A percentile compares a stretch with the other conserved stretches of the same genome.
Evolutionary conservation across 129 eudicot species (phyloP).

Genomic region (Pulicaria dysenterica): DNA sequence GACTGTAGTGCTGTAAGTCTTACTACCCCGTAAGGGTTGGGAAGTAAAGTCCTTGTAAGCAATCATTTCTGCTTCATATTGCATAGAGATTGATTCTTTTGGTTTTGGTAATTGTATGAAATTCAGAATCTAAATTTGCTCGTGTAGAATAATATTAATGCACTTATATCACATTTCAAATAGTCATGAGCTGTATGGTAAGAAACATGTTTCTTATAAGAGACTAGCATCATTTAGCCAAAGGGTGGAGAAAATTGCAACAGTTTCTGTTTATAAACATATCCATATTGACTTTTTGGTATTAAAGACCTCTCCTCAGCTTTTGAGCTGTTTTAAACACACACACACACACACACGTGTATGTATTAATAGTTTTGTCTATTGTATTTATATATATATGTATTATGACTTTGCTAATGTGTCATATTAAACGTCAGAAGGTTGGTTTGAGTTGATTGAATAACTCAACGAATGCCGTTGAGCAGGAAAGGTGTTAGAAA

Average conservation of each 20-base stretch:
- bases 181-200: constrained; percentile 26
- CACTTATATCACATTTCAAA: background rate
- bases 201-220: constrained; percentile 13
- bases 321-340: background rate
- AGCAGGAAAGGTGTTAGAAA: background rate
- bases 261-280: background rate
- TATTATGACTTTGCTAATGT: background rate
- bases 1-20: background rate
- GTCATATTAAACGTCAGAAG: background rate
- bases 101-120: constrained; percentile 22
- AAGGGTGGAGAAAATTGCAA: constrained; percentile 25
- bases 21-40: constrained; percentile 15
- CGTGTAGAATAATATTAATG: background rate
- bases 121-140: background rate
- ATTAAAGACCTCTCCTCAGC: background rate
- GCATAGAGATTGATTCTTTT: constrained; percentile 19
- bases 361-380: background rate
- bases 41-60: constrained; percentile 22
- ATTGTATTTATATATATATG: too few species aligned
- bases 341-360: background rate
- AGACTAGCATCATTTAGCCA: constrained; percentile 16
- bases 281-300: background rate
- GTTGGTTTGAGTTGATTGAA: background rate
- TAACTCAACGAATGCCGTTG: background rate
- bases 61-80: constrained; percentile 25